Percentiles rank a stretch among this genome's conserved stretches.
Evolutionary conservation across 2,329 filamentous ascomycete genomes (phyloP).

Genomic region (Fusarium bulbicola): DNA sequence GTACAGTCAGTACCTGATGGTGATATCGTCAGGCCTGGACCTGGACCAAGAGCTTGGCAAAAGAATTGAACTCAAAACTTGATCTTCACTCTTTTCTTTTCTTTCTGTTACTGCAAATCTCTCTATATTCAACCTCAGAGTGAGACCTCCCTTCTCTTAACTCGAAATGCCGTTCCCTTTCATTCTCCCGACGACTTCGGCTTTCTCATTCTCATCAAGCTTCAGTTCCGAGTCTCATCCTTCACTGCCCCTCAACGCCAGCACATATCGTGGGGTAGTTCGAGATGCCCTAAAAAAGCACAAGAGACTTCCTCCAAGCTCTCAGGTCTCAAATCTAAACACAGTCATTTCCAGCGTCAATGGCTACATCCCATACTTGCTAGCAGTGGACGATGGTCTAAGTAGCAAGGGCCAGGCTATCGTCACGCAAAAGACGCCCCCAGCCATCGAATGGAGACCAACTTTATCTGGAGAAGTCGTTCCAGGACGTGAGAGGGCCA

Average conservation of each 20-base stretch:
- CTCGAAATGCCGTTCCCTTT: constrained; percentile 87
- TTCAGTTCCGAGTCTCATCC: constrained; percentile 86
- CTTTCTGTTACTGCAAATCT: background rate
- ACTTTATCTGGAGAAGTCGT: constrained; percentile 74
- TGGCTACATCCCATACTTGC: constrained; percentile 84
- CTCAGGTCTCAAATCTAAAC: constrained; percentile 76
- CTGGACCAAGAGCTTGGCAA: constrained; percentile 34
- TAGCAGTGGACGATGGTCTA: constrained; percentile 80
- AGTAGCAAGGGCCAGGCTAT: constrained; percentile 53
- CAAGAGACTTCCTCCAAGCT: constrained; percentile 80
- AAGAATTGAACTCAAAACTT: constrained; percentile 6
- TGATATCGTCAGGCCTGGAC: constrained; percentile 30
- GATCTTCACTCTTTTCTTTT: background rate
- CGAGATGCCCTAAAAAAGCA: constrained; percentile 87
- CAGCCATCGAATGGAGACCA: constrained; percentile 83
- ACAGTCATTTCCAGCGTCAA: constrained; percentile 75
- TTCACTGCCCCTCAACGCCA: constrained; percentile 83
- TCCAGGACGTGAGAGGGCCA: constrained; percentile 69
- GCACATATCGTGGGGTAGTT: constrained; percentile 84
- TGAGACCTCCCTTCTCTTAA: background rate
- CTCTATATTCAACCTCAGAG: background rate
- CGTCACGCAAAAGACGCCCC: constrained; percentile 68
- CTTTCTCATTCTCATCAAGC: constrained; percentile 81
- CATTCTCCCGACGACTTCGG: constrained; percentile 86
- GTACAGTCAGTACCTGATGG: background rate